These are phyloP conservation scores for Phoma herbarum DNA, from an alignment of 2,329 filamentous ascomycete species.

Conservation along the genomic window DNA sequence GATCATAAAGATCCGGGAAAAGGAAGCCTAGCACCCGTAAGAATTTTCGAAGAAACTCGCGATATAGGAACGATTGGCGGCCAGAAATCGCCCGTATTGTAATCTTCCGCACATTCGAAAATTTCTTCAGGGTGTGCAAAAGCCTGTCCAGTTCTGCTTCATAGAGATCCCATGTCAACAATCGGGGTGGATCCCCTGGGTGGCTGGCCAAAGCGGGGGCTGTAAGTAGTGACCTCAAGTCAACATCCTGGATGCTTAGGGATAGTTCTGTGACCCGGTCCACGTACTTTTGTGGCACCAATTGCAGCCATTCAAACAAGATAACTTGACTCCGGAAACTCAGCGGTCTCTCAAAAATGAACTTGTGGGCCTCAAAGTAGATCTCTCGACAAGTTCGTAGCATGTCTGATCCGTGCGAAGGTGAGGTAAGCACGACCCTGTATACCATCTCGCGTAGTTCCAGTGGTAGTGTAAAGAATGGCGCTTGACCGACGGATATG, in stretches of 20 bases:
- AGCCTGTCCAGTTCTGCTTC: conserved; percentile 34
- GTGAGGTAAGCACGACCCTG: conserved; percentile 32
- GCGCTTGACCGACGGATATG: conserved; percentile 1
- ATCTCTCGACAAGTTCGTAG: conserved; percentile 41
- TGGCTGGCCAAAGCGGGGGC: conserved; percentile 8
- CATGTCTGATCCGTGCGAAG: conserved; percentile 30
- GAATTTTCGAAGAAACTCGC: conserved; percentile 32
- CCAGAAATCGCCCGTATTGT: conserved; percentile 28
- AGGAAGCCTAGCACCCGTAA: conserved; percentile 25
- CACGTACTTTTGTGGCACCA: conserved; percentile 26
- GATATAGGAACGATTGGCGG: conserved; percentile 40
- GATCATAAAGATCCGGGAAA: conserved; percentile 27
- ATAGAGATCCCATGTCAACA: conserved; percentile 40
- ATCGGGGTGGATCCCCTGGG: conserved; percentile 13
- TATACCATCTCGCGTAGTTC: conserved; percentile 46
- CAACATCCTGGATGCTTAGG: conserved; percentile 41
- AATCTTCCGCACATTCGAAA: conserved; percentile 34
- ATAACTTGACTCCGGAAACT: conserved; percentile 33
- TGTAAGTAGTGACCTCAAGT: conserved; percentile 35
- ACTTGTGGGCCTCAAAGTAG: conserved; percentile 37
- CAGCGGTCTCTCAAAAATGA: conserved; percentile 43
- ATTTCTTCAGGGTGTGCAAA: conserved; percentile 20
- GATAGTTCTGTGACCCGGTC: conserved; percentile 30
- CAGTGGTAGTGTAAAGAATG: conserved; percentile 37
- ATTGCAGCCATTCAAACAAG: conserved; percentile 37